Base-by-base conservation (phyloP, 495 filamentous ascomycete species). In the Aspergillus baeticus region DNA sequence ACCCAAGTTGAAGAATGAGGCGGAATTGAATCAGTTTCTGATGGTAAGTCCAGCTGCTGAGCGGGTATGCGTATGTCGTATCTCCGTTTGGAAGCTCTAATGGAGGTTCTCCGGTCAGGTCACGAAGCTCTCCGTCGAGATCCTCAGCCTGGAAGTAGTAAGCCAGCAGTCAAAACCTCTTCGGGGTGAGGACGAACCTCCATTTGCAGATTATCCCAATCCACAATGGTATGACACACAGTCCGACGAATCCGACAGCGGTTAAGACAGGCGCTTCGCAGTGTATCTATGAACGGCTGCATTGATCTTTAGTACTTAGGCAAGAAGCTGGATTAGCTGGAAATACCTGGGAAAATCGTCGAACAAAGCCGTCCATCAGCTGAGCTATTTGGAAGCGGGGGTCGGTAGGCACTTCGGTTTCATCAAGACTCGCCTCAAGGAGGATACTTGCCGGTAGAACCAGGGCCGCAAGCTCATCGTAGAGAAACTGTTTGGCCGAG, bases 1-100 rank as follows among this genome's bases (percentile, higher is more conserved):
- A 97, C n/a, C 94, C 94, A 50, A 96, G 85, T 68, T 96, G 91
- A 11, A 96, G 78, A 42, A 94, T 87, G 77, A 86, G 88, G 56
- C 92, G 87, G 82, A 97, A 89, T 61, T 94, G 84, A 8, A 79
- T 82, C 2, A 97, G 78, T 67, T 96, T 98, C 63, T 96, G 88
- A 51, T 90, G 82, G 65, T 93, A 94, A 0, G 86, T 82, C 94
- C 94, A 98, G 6, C 86, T 89, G 5, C 88, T 90, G 2, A 98
- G 78, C 0, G 92, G 90, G 62, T 85, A 88, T 0, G 82, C 81
- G 64, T 76, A 87, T 11, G 80, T 77, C 17, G 77, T 67, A 51
- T 79, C 75, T 15, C 62, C 71, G 23, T 74, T 68, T 18, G 72
- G 69, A 44, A 71, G 59, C 71, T 76, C 61, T 35, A 61, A 79